Conservation (phyloP, 768 basidiomycete species). For the Pleurotus sapidus region DNA sequence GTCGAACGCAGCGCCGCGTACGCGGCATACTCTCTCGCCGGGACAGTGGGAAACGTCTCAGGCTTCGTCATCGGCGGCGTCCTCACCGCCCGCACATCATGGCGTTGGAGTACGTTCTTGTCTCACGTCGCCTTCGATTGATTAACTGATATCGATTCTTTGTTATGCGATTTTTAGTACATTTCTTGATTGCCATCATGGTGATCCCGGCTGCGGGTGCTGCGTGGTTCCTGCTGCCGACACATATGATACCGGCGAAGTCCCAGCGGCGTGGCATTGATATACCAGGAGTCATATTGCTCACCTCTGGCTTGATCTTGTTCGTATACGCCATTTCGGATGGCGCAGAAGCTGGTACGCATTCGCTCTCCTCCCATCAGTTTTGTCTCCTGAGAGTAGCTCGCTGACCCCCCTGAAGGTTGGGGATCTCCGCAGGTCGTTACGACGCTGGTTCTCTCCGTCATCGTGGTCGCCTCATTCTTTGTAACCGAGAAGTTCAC, state of each 20-base stretch:
- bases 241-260: background rate
- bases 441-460: constrained; percentile 38
- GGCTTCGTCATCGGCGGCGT: constrained; percentile 35
- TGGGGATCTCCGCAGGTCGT: constrained; percentile 43
- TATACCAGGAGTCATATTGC: constrained; percentile 11
- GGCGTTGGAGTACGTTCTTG: constrained; percentile 30
- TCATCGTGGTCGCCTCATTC: constrained; percentile 34
- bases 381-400: background rate
- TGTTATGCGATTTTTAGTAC: constrained; percentile 18
- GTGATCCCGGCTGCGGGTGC: constrained; percentile 12
- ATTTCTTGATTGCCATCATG: constrained; percentile 40
- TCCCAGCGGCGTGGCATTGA: constrained; percentile 11
- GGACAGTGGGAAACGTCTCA: constrained; percentile 38
- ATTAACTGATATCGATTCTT: background rate
- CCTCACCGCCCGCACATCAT: constrained; percentile 33
- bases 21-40: constrained; percentile 39
- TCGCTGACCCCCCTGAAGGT: constrained; percentile 16
- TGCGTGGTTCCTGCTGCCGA: constrained; percentile 12
- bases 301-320: constrained; percentile 21
- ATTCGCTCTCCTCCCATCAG: too few relatives aligned
- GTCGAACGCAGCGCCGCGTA: constrained; percentile 40
- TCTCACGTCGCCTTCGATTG: too few relatives aligned
- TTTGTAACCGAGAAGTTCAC: constrained; percentile 39
- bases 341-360: constrained; percentile 26
- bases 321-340: constrained; percentile 36